Evolutionary conservation across 352 stramenopile genomes (phyloP).

Genomic region (Phytopythium kandeliae): DNA sequence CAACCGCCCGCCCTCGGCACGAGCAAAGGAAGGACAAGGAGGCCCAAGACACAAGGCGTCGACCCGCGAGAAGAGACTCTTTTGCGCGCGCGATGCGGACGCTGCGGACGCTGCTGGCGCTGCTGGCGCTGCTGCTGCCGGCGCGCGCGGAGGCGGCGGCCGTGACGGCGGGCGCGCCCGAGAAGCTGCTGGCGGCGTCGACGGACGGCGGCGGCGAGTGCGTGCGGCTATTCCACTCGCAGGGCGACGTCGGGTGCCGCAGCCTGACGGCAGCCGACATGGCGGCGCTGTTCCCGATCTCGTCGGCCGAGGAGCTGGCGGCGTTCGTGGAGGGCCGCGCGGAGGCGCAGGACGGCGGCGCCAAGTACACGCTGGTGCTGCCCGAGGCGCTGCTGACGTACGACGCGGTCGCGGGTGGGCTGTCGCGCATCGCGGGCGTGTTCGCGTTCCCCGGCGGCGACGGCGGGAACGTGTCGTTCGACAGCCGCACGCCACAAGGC

Average conservation of each 20-base stretch:
- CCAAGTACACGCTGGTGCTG: slow-evolving; percentile 65
- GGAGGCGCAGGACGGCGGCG: slow-evolving; percentile 11
- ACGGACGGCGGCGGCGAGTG: slow-evolving; percentile 46
- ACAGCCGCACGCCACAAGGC: slow-evolving; percentile 51
- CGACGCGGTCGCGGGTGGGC: slow-evolving; percentile 14
- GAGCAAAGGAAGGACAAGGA: too few species aligned
- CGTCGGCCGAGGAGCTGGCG: slow-evolving; percentile 30
- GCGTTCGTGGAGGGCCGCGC: slow-evolving; percentile 30
- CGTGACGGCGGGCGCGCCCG: slow-evolving; percentile 53
- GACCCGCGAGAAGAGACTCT: too few species aligned
- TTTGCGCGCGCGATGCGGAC: too few species aligned
- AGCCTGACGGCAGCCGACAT: slow-evolving; percentile 48
- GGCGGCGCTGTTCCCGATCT: slow-evolving; percentile 45
- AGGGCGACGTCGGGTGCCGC: slow-evolving; percentile 58
- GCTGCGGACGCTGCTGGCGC: slow-evolving; percentile 14
- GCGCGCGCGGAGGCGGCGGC: slow-evolving; percentile 25
- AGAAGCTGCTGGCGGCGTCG: slow-evolving; percentile 44
- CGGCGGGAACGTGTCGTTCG: slow-evolving; percentile 47
- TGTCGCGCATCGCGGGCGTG: slow-evolving; percentile 42
- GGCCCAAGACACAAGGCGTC: background rate
- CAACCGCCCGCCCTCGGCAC: too few species aligned
- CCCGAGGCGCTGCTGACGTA: slow-evolving; percentile 47
- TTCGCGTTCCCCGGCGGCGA: slow-evolving; percentile 46
- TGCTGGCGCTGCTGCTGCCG: slow-evolving; percentile 12
- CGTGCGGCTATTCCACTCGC: slow-evolving; percentile 72